Base-by-base conservation (phyloP, 2,329 filamentous ascomycete genomes). In the Calonectria naviculata region DNA sequence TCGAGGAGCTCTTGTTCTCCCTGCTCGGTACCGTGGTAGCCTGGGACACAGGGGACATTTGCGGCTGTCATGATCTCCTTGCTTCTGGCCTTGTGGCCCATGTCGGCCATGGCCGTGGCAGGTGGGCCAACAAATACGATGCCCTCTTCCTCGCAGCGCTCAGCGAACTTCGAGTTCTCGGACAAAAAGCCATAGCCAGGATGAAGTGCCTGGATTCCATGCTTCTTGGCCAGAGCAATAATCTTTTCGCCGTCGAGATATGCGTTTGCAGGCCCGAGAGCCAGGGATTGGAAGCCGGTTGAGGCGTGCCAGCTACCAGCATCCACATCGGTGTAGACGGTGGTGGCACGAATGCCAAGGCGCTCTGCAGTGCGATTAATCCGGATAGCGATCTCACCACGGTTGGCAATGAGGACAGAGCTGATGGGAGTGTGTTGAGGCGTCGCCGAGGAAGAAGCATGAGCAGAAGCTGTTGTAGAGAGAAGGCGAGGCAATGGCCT, bases 61-160 rank as follows among this genome's bases (percentile, higher is more conserved):
- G 97, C 96, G 5, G 91, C 91, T 38, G 91, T 95, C 97, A 99
- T 98, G 80, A 99, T 98, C 81, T 98, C 94, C 83, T 99, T 99
- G 64, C 94, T 97, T 71, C 93, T 89, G 67, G 93, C 95, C 86
- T 98, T 98, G 85, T 97, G 94, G 61, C 95, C 95, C 95, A 98
- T 98, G 70, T 95, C 95, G 69, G 93, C 87, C 80, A 94, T 95
- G 76, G 95, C 95, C 63, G 90, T 89, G 31, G 92, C 91, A 4
- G 97, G 95, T 1, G 97, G 97, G 0, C 97, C 97, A 78, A 99
- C 97, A 81, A 99, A 99, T 67, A 96, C 92, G 74, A 99, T 89
- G 13, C 97, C 97, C 52, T 95, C 95, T 78, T 97, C 92, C 77
- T 94, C 93, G 82, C 96, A 98, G 81, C 94, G 92, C 78, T 92